A percentile compares a stretch with the other conserved stretches of the same genome.
Conservation (phyloP, 768 basidiomycete species). For the Suillus bovinus region DNA sequence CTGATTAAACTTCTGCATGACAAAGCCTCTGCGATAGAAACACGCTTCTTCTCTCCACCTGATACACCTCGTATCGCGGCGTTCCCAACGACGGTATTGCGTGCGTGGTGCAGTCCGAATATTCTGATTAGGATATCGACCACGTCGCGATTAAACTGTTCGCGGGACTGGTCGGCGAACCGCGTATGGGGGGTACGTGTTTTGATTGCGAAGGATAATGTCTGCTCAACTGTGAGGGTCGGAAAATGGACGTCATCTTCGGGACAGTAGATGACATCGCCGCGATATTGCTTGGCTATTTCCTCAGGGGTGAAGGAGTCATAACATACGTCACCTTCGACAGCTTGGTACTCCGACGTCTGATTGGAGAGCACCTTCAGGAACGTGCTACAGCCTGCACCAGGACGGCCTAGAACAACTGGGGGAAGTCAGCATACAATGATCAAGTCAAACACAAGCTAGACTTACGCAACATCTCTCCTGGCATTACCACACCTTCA, state of each 20-base stretch:
- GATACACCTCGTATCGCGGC: constrained; percentile 83
- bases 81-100: constrained; percentile 78
- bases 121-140: constrained; percentile 67
- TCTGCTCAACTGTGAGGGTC: constrained; percentile 77
- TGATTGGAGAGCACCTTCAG: constrained; percentile 82
- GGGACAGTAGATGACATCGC: constrained; percentile 79
- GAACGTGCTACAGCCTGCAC: constrained; percentile 82
- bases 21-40: constrained; percentile 77
- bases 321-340: constrained; percentile 77
- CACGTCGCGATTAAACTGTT: constrained; percentile 57
- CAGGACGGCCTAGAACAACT: constrained; percentile 87
- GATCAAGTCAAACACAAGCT: neutral
- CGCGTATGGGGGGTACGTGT: constrained; percentile 52
- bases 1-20: constrained; percentile 19
- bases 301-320: constrained; percentile 72
- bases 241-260: constrained; percentile 89
- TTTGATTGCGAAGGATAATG: constrained; percentile 71
- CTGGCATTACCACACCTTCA: constrained; percentile 57
- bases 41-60: constrained; percentile 78
- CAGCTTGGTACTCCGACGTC: constrained; percentile 61
- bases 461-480: constrained; percentile 69
- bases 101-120: constrained; percentile 84
- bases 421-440: neutral
- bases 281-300: constrained; percentile 65
- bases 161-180: constrained; percentile 62